Base-by-base conservation (phyloP, 345 rosid species). In the Citrus glauca region DNA sequence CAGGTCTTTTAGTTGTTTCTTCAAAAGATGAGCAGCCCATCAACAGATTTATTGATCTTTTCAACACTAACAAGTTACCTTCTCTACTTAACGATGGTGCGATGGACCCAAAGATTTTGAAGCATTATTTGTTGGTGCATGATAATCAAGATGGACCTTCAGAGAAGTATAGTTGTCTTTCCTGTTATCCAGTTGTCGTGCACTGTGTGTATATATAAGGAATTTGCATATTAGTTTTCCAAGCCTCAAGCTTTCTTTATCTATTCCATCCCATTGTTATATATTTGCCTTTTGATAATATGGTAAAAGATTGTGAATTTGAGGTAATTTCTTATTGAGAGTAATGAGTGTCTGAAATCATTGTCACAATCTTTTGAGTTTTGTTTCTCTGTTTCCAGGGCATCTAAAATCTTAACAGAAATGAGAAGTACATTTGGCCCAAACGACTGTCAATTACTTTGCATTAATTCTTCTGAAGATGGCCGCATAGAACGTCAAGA, bases 1-100 rank as follows among this genome's bases (percentile, higher is more conserved):
- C 91, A 94, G 99, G 99, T 87, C 94, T 96, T 85, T 85, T 91
- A 82, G 98, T 84, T 60, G 97, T 91, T 82, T 96, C 99, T 78
- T 92, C 99, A 61, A 88, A 90, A 86, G 99, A 96, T 75, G 94
- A 96, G 69, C 89, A 91, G 38, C 98, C 99, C 72, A 84, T 91
- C 82, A 90, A 87, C 81, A 86, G 85, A 78, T 91, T 90, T 91
- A 81, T 94, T 56, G 97, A 96, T 87, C 97, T 94, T 81, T 94
- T 92, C 78, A 90, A 94, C 81, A 79, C 95, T 80, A 86, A 85
- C 81, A 91, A 89, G 76, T 85, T 92, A 84, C 98, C 99, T 20
- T 81, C 93, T 61, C 90, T 93, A 84, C 85, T 95, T 56, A 94
- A 88, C 80, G 97, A 92, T 74, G 97, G 98, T 79, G 87, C 89